Evolutionary conservation across 352 stramenopile genomes (phyloP), one percentile per base, ranked within the genome.

Genomic region (Pythium sp.): DNA sequence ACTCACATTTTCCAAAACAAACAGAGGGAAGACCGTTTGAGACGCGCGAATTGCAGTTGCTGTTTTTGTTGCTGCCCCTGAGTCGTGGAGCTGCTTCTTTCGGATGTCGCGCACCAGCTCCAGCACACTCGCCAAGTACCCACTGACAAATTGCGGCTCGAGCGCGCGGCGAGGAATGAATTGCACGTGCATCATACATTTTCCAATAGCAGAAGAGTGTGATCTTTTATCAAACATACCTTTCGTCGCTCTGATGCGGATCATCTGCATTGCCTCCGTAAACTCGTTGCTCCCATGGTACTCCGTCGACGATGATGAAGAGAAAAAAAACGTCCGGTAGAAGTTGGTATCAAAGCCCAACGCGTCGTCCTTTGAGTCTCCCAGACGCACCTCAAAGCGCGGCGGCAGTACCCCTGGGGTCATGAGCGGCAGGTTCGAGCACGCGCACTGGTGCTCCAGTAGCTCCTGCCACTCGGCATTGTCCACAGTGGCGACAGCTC

Each of bases 401-500:
- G 63, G 38, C 1, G 20, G 1, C 3, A 69, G 54, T 0, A 28
- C 2, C 0, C 24, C 43, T 1, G 28, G 46, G 12, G 26, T 18
- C 9, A 69, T 18, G 36, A 69, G 56, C 24, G 56, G 56, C 36
- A 69, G 41, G 36, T 69, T 69, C 12, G n/a, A 22, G 30, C 64
- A 69, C 30, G 20, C 15, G 20, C 55, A 69, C 20, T 56, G 22
- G 55, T 58, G 64, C 53, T 67, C 24, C 30, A 69, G 43, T 18
- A 69, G 55, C 26, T 46, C 55, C 22, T 64, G 55, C 54, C 56
- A 69, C 56, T 15, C 64, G 5, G 4, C 9, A 46, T 64, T 69
- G 64, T 69, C 64, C 20, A 64, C 24, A 6, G 15, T 1, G 30
- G 64, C 64, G 38, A 69, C 41, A 9, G 46, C 43, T 28, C 43